Evolutionary conservation across 2,329 filamentous ascomycete genomes (phyloP), one percentile per base, ranked within the genome.

Genomic region (Neocatenulostroma microsporum): DNA sequence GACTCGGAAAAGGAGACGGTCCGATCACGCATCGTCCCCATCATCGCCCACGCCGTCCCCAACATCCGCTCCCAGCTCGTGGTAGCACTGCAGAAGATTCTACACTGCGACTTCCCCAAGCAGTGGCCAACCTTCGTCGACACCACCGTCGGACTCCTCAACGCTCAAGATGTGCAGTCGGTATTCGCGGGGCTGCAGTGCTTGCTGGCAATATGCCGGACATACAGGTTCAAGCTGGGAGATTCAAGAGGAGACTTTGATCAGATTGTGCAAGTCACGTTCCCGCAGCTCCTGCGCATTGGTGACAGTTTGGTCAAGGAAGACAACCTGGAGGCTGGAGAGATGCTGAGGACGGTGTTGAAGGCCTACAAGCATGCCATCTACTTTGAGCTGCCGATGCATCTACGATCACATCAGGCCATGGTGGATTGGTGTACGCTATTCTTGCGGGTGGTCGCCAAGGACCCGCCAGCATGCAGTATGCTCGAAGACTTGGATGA

Each of bases 281-380:
- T 98, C 65, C 87, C 91, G 14, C 80, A 87, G 47, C 70, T 96
- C 46, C 70, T 96, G 49, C 72, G 74, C 45, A 91, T 98, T 55
- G 93, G 88, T 51, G 87, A 85, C 57, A 82, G 84, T 61, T 69
- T 96, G 53, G 82, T 94, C 30, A 82, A 85, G 49, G 88, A 96
- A 67, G 84, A 84, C 57, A 94, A 85, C 58, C 71, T 93, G 50
- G 91, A 98, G 64, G 91, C 89, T 13, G 89, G 85, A 41, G 91
- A 96, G 68, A 96, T 98, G 84, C 72, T 98, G 50, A 84, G 93
- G 58, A 81, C 93, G 40, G 85, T 93, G 37, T 74, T 98, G 56
- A 98, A 98, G 70, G 82, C 87, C 24, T 98, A 94, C 67, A 98
- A 98, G 68, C 89, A 98, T 67, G 88, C 91, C 31, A 94, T 93